Conservation (phyloP, 805 yeast species). For the Geotrichum ghanense region DNA sequence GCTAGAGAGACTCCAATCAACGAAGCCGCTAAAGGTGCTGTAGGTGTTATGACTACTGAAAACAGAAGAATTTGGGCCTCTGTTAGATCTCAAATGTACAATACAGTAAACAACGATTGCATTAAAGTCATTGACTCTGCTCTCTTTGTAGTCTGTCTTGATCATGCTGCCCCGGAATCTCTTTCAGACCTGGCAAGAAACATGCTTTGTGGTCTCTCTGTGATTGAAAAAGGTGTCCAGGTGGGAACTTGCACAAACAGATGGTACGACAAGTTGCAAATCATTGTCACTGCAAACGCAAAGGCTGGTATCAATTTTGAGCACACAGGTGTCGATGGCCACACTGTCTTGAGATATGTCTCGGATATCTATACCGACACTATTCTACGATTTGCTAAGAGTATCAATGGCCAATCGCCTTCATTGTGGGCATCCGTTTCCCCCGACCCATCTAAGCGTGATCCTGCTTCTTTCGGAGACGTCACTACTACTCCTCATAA, state of each 20-base stretch:
- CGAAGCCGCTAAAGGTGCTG: constrained; percentile 64
- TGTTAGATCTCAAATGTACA: constrained; percentile 41
- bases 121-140: constrained; percentile 70
- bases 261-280: constrained; percentile 89
- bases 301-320: constrained; percentile 91
- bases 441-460: constrained; percentile 35
- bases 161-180: constrained; percentile 57
- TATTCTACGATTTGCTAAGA: constrained; percentile 71
- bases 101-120: constrained; percentile 54
- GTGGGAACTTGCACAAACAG: constrained; percentile 90
- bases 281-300: constrained; percentile 78
- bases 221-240: constrained; percentile 74
- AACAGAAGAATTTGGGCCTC: constrained; percentile 81
- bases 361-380: constrained; percentile 89
- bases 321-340: constrained; percentile 89
- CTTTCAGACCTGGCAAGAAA: constrained; percentile 56
- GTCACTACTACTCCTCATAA: constrained; percentile 65
- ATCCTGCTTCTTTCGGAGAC: constrained; percentile 33
- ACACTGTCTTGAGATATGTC: constrained; percentile 79
- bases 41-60: constrained; percentile 86
- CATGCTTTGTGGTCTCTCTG: constrained; percentile 78
- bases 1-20: constrained; percentile 38
- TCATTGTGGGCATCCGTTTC: constrained; percentile 51
- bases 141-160: constrained; percentile 71
- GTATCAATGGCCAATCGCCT: constrained; percentile 67